Base-by-base conservation (phyloP, 2,329 filamentous ascomycete genomes). In the Penicillium corylophilum region DNA sequence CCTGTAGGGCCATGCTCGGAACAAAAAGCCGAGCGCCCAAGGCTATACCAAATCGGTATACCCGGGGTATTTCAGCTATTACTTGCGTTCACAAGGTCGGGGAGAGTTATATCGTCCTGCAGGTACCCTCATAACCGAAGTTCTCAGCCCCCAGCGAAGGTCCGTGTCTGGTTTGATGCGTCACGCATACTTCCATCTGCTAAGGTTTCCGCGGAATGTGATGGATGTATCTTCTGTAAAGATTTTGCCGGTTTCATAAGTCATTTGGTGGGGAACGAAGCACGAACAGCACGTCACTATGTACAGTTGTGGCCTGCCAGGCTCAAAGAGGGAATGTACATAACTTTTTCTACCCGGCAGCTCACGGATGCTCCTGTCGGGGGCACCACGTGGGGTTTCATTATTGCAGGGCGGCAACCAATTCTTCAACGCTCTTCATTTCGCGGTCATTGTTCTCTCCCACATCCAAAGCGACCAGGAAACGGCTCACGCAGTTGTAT, bases 401-500 rank as follows among this genome's bases (percentile, higher is more conserved):
- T 20, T 44, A 56, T 36, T 48, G 18, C 28, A 59, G 15, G n/a
- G 48, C 42, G 13, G 73, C 75, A 51, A 88, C 82, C 62, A 90
- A 86, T 64, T 87, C 83, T 38, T 79, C 77, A 1, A 87, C 86
- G 64, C 85, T 89, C 54, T 89, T 76, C 69, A 90, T 77, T 69
- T 90, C 60, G 43, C 62, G 66, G 10, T 51, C 67, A 58, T 76
- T 76, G 49, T 71, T 71, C 64, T 77, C 74, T 2, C 74, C 74
- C 35, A 77, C 88, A 73, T 95, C 87, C 52, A 95, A 70, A 10
- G 90, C 90, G 8, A 95, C 89, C 61, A 95, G 70, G 62, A 95
- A 92, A 23, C 90, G 81, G 69, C 88, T 92, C 16, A 95, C 90
- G 65, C 89, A 92, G 70, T 95, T 95, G 69, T 95, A 95, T 49